phyloP scores from a whole-genome alignment of 2,329 filamentous ascomycete species.

The Fusarium guadeloupense region DNA sequence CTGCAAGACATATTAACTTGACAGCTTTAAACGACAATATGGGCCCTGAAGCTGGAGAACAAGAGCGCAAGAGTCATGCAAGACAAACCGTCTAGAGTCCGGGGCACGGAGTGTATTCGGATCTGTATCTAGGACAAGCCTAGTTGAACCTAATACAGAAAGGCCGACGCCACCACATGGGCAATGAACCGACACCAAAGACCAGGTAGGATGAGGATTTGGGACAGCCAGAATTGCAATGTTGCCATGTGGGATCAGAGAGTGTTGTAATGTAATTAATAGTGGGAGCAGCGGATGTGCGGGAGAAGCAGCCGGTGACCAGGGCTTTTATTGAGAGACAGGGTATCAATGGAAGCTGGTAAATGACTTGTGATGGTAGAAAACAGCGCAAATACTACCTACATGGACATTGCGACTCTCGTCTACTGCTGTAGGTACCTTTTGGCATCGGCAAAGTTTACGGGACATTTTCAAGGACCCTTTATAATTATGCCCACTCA shows the following conservation, averaged over 20 bases:
- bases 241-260: constrained; percentile 30
- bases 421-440: too few species aligned
- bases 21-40: not conserved
- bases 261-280: constrained; percentile 20
- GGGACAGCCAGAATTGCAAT: constrained; percentile 1
- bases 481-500: constrained; percentile 6
- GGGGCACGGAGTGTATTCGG: constrained; percentile 28
- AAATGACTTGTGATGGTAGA: constrained; percentile 23
- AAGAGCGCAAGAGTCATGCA: constrained; percentile 33
- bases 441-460: too few species aligned
- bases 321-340: constrained; percentile 23
- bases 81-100: constrained; percentile 20
- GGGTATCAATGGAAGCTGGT: constrained; percentile 26
- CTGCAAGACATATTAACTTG: not conserved
- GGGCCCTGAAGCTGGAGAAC: not conserved
- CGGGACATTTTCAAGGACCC: not conserved
- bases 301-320: constrained; percentile 33
- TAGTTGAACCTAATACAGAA: constrained; percentile 36
- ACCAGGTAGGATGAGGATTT: constrained; percentile 16
- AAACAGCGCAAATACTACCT: constrained; percentile 16
- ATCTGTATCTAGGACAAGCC: constrained; percentile 32
- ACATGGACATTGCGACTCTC: constrained; percentile 3
- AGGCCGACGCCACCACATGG: constrained; percentile 39
- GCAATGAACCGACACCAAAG: not conserved
- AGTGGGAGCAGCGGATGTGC: constrained; percentile 11